Percentiles rank a stretch among this genome's conserved stretches.
These are phyloP conservation scores for Benincasa hispida DNA, from an alignment of 306 rosid genomes.

Conservation along the genomic window DNA sequence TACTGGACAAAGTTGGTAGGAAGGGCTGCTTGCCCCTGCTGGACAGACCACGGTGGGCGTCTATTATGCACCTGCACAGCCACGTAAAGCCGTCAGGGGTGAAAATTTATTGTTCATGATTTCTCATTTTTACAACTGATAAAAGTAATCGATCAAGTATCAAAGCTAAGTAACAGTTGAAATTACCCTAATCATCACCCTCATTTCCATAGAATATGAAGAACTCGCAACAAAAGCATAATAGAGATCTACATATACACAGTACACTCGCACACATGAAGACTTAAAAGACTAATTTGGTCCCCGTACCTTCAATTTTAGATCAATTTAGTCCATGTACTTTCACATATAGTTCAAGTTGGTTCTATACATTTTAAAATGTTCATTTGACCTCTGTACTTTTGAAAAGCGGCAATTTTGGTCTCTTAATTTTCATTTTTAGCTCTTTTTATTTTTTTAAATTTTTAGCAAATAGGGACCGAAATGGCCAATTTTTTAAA, in stretches of 20 bases:
- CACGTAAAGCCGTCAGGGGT: background rate
- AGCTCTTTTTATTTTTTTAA: no score
- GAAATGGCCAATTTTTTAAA: no score
- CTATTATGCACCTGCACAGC: slow-evolving; percentile 52
- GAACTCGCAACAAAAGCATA: background rate
- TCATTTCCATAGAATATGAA: background rate
- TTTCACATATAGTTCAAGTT: no score
- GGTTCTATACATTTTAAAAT: no score
- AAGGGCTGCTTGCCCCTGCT: slow-evolving; percentile 41
- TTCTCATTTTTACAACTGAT: background rate
- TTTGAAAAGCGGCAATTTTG: no score
- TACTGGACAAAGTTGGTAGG: slow-evolving; percentile 23
- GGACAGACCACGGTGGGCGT: slow-evolving; percentile 82
- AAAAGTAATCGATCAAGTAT: background rate
- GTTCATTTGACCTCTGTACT: no score
- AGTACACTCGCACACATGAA: no score
- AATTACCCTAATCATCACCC: background rate
- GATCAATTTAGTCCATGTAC: no score
- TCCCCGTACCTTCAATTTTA: no score
- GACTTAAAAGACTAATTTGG: no score
- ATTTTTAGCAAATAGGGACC: no score
- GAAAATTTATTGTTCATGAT: background rate
- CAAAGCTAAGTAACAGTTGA: background rate
- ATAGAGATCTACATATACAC: background rate
- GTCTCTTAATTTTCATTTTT: no score